These are phyloP conservation scores for Amoebophrya sp. DNA, from an alignment of 169 alveolate genomes.

Conservation along the genomic window DNA sequence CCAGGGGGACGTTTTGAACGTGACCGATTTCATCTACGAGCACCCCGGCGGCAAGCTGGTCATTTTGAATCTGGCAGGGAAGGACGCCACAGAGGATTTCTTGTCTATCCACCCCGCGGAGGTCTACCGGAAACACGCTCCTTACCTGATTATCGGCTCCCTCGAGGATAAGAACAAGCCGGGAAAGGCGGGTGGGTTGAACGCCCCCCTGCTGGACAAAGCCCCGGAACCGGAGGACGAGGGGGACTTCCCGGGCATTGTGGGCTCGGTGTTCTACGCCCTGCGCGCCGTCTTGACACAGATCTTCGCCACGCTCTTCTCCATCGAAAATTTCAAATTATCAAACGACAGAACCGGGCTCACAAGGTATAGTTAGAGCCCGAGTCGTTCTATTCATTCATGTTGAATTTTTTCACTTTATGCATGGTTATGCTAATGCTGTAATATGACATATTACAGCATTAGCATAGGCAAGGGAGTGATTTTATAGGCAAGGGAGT, in stretches of 20 bases:
- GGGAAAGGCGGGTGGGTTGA: background rate
- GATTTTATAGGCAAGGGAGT: no score
- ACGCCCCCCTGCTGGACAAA: background rate
- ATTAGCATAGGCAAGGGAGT: background rate
- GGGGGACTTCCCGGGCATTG: background rate
- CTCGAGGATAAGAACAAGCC: background rate
- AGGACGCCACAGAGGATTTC: conserved; percentile 45
- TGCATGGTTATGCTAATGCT: background rate
- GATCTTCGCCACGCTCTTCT: conserved; percentile 42
- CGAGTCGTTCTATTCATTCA: background rate
- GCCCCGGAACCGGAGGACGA: background rate
- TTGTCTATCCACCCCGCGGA: background rate
- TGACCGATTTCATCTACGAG: conserved; percentile 57
- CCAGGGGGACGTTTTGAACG: conserved; percentile 63
- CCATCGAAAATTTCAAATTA: conserved; percentile 41
- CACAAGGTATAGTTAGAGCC: conserved; percentile 37
- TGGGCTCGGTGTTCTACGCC: conserved; percentile 24
- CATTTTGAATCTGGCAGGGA: conserved; percentile 34
- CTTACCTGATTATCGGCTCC: background rate
- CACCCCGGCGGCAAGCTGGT: conserved; percentile 65
- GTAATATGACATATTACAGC: background rate
- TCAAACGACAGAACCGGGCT: conserved; percentile 51
- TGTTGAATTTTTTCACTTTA: background rate
- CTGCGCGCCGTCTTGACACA: conserved; percentile 32
- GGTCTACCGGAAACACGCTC: conserved; percentile 7